Percentiles rank a stretch among this genome's conserved stretches.
phyloP scores from a whole-genome alignment of 169 alveolate species.

The Eimeria acervulina region DNA sequence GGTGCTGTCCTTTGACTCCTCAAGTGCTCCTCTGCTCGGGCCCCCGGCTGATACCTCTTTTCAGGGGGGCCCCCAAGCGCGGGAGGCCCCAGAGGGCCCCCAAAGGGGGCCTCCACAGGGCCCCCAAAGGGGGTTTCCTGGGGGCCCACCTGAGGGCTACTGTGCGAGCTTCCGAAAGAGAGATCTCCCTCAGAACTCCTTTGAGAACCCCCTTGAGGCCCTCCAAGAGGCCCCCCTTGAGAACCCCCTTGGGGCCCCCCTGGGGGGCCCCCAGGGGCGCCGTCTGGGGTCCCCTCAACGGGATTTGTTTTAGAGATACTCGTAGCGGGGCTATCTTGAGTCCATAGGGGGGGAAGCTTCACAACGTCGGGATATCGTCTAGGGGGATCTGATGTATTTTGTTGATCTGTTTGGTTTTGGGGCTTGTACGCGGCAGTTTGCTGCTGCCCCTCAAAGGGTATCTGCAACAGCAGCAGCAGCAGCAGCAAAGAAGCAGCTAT shows the following conservation, averaged over 20 bases:
- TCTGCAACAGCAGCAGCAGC: neutral
- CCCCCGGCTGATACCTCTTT: no score
- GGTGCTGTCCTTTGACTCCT: no score
- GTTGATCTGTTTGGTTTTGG: neutral
- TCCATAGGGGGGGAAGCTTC: constrained; percentile 28
- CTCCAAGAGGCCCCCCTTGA: neutral
- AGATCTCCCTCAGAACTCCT: no score
- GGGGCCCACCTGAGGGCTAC: no score
- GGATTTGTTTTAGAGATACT: neutral
- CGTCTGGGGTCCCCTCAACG: no score
- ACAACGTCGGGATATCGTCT: neutral
- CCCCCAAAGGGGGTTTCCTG: no score
- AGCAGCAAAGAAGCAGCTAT: neutral
- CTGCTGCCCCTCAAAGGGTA: constrained; percentile 30
- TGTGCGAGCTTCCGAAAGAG: no score
- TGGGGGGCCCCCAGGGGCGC: neutral
- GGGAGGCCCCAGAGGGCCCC: no score
- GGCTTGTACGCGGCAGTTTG: neutral
- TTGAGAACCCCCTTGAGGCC: no score
- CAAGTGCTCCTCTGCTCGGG: no score
- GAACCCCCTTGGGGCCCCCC: neutral
- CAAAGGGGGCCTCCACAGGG: no score
- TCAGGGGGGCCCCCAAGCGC: no score
- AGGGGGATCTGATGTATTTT: neutral
- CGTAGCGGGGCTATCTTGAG: neutral